Evolutionary conservation across 83 land plant species (phyloP).

Genomic region (Picea abies): DNA sequence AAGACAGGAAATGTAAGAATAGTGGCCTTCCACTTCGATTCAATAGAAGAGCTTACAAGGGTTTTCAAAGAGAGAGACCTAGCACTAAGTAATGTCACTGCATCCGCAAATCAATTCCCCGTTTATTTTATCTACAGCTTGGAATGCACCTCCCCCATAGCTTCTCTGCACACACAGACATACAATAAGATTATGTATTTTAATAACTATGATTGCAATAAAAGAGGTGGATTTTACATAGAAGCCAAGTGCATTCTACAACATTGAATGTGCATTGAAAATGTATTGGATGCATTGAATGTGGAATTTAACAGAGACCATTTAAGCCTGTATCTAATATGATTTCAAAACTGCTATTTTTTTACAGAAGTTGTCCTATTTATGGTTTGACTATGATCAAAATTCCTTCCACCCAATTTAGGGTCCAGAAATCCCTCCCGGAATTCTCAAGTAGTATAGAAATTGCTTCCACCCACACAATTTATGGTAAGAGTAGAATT

Average conservation of each 20-base stretch:
- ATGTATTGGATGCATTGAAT: slow-evolving; percentile 55
- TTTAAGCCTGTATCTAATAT: slow-evolving; percentile 55
- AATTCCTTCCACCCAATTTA: too few species aligned
- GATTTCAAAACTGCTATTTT: slow-evolving; percentile 14
- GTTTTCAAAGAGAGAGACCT: slow-evolving; percentile 28
- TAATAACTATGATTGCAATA: background rate
- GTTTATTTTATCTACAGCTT: slow-evolving; percentile 61
- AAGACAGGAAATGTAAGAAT: too few species aligned
- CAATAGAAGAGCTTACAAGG: too few species aligned
- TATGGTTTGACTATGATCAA: too few species aligned
- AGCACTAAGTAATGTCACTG: slow-evolving; percentile 45
- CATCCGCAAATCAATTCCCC: slow-evolving; percentile 62
- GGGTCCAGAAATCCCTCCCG: too few species aligned
- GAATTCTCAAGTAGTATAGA: too few species aligned
- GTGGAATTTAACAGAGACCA: slow-evolving; percentile 54
- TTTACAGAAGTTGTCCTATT: too few species aligned
- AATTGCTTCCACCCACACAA: too few species aligned
- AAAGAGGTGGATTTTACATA: background rate
- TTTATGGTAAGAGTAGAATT: too few species aligned
- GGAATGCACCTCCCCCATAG: slow-evolving; percentile 73
- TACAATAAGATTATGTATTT: background rate
- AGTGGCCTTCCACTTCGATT: too few species aligned
- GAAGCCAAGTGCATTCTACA: slow-evolving; percentile 50
- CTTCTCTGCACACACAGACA: slow-evolving; percentile 53
- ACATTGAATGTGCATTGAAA: slow-evolving; percentile 39